These are phyloP conservation scores for Theileria luwenshuni DNA, from an alignment of 169 alveolate genomes.

Conservation along the genomic window DNA sequence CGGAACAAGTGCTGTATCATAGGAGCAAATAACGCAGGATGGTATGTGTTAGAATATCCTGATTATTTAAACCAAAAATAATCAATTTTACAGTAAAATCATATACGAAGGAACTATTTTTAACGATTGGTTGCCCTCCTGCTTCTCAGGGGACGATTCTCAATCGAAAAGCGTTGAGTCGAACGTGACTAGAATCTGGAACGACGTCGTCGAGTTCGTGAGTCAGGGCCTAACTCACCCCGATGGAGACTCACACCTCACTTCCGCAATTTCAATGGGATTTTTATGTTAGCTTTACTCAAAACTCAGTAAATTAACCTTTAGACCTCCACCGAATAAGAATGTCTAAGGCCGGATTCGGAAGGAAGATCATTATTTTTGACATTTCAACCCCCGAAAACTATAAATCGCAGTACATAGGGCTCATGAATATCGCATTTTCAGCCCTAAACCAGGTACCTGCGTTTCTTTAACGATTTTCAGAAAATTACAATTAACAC, in stretches of 20 bases:
- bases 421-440: slow-evolving; percentile 64
- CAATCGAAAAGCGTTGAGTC: slow-evolving; percentile 19
- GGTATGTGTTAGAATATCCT: neutral
- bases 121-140: slow-evolving; percentile 53
- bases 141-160: slow-evolving; percentile 16
- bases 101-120: slow-evolving; percentile 49
- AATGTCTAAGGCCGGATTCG: slow-evolving; percentile 21
- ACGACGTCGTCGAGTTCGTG: slow-evolving; percentile 44
- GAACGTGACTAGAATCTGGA: slow-evolving; percentile 32
- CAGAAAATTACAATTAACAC: slow-evolving; percentile 61
- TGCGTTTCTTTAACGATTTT: neutral
- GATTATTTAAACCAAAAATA: neutral
- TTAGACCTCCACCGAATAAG: slow-evolving; percentile 53
- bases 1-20: slow-evolving; percentile 43
- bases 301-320: neutral
- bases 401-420: slow-evolving; percentile 60
- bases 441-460: slow-evolving; percentile 60
- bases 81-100: slow-evolving; percentile 23
- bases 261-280: slow-evolving; percentile 56
- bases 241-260: slow-evolving; percentile 40
- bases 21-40: slow-evolving; percentile 32
- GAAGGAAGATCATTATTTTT: slow-evolving; percentile 44
- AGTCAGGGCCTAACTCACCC: slow-evolving; percentile 28
- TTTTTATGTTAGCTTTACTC: slow-evolving; percentile 30
- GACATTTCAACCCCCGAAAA: slow-evolving; percentile 51